Evolutionary conservation across 345 rosid genomes (phyloP), one percentile per base, ranked within the genome.

Genomic region (Euphorbia lathyris): DNA sequence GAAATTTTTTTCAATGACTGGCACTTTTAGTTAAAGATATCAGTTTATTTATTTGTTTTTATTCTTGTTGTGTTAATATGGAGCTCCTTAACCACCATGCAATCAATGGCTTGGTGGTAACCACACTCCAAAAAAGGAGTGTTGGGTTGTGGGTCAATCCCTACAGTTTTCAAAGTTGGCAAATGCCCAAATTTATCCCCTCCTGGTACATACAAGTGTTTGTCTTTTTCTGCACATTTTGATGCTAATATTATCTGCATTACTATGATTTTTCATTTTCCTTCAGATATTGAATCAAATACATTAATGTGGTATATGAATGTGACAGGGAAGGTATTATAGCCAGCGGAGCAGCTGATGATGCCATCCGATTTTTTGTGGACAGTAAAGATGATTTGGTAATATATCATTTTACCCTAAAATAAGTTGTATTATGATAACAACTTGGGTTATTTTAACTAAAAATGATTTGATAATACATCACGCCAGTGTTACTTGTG

Each of bases 341-440:
- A 78, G 96, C 86, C 45, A 91, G 88, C 83, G 98, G 94, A 79
- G 97, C 95, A 32, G 98, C 96, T 36, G 98, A 91, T 85, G 88
- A 89, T 84, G 96, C 94, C 40, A 76, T 93, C 61, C 71, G 89
- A 23, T 76, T 89, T 76, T 93, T 93, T 78, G 84, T 79, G 69
- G 91, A 89, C 77, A 77, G 78, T 82, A 86, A 84, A 82, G 85
- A 84, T 76, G 88, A 67, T 71, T 77, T 67, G 80, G 98, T 91
- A 85, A 45, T 58, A 55, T 47, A 40, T 51, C 38, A 4, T 68
- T 70, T 69, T 16, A 3, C 51, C 58, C 59, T 45, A 55, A 26
- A 19, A 26, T 71, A 70, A 17, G 48, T 72, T 58, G 14, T 36
- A 47, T 20, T 36, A 13, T 2, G 66, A 38, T 47, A 29, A 65